Percentiles rank a stretch among this genome's conserved stretches.
Conservation (phyloP, 306 rosid genomes). For the Prunus mira region DNA sequence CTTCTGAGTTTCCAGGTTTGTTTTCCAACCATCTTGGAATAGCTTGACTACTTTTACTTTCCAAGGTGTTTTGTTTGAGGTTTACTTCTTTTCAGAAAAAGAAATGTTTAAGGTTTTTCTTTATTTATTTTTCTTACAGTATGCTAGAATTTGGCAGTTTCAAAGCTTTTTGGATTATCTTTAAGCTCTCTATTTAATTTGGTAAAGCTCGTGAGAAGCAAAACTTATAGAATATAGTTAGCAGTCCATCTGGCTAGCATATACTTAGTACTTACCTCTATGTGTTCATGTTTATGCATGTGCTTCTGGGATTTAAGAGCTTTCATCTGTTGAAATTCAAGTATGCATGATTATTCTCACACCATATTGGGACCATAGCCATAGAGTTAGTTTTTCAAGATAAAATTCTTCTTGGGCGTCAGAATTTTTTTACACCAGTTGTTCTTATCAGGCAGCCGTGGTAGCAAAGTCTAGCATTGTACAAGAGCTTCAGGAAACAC, state of each 20-base stretch:
- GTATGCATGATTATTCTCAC: not conserved
- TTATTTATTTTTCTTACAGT: not conserved
- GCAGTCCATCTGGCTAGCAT: not conserved
- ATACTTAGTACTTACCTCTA: not conserved
- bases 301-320: not conserved
- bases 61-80: not conserved
- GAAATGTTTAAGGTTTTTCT: not conserved
- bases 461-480: constrained; percentile 54
- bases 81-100: not conserved
- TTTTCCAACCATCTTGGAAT: not conserved
- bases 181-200: not conserved
- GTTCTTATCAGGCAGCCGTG: constrained; percentile 66
- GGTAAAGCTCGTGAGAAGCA: not conserved
- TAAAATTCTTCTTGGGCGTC: not conserved
- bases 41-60: not conserved
- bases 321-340: not conserved
- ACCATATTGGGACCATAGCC: not conserved
- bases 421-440: not conserved
- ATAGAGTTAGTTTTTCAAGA: not conserved
- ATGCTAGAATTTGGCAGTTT: not conserved
- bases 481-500: constrained; percentile 61
- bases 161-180: not conserved
- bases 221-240: not conserved
- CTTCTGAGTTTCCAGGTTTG: constrained; percentile 69
- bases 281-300: not conserved